Conservation (phyloP, 2,329 filamentous ascomycete species). For the Fusarium clavum region DNA sequence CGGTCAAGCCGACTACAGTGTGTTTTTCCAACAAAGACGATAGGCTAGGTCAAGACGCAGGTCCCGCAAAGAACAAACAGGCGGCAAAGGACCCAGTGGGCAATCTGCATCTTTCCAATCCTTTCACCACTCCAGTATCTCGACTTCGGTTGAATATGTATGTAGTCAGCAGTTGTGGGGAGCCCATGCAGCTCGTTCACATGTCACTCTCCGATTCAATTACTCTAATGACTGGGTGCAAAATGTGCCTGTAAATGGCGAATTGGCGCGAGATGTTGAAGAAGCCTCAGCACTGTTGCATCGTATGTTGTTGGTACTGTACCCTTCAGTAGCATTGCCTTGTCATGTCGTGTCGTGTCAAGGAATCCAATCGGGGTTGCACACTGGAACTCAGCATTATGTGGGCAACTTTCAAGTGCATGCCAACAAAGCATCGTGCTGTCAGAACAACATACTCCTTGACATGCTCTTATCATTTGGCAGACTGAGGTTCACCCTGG, state of each 20-base stretch:
- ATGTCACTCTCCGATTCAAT: constrained; percentile 8
- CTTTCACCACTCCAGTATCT: constrained; percentile 10
- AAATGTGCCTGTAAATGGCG: constrained; percentile 6
- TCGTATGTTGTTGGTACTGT: constrained; percentile 26
- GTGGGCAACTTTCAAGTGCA: constrained; percentile 15
- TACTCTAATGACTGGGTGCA: not conserved
- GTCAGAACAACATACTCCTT: constrained; percentile 38
- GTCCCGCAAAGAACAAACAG: constrained; percentile 19
- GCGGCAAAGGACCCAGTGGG: not conserved
- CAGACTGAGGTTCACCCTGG: constrained; percentile 31
- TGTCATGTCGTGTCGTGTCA: not conserved
- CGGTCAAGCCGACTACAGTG: constrained; percentile 9
- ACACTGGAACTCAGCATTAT: constrained; percentile 1
- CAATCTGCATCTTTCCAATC: constrained; percentile 11
- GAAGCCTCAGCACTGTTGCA: constrained; percentile 25
- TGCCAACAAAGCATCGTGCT: constrained; percentile 28
- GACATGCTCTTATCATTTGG: constrained; percentile 31
- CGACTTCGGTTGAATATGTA: constrained; percentile 11
- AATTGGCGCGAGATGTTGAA: constrained; percentile 16
- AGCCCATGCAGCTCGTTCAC: constrained; percentile 13
- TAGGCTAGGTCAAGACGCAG: constrained; percentile 10
- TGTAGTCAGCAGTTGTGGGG: constrained; percentile 10
- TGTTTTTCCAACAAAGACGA: constrained; percentile 10
- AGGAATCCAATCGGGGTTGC: constrained; percentile 14
- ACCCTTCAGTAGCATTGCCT: constrained; percentile 4